Evolutionary conservation across 495 filamentous ascomycete genomes (phyloP).

Genomic region (Penicillium steckii): DNA sequence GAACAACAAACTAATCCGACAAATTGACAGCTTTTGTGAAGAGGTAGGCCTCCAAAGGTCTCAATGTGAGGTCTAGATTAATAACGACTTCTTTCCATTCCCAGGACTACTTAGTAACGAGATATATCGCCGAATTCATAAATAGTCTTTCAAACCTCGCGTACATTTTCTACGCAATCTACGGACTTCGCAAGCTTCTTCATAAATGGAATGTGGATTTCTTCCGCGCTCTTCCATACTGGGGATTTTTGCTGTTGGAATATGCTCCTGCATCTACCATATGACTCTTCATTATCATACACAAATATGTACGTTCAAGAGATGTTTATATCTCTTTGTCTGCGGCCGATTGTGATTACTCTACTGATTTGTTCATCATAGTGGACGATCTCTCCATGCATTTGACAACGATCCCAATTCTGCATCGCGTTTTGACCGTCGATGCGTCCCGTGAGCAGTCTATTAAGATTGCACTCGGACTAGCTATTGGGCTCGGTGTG

Average conservation of each 20-base stretch:
- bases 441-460: constrained; percentile 26
- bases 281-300: constrained; percentile 51
- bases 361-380: too few relatives aligned
- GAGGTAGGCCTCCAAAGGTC: too few relatives aligned
- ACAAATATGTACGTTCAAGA: constrained; percentile 38
- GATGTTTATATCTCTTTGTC: too few relatives aligned
- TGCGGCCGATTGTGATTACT: too few relatives aligned
- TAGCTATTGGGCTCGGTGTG: constrained; percentile 24
- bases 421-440: constrained; percentile 51
- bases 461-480: constrained; percentile 25
- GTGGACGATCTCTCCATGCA: constrained; percentile 58
- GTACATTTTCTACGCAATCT: constrained; percentile 42
- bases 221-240: constrained; percentile 41
- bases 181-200: constrained; percentile 32
- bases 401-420: constrained; percentile 46
- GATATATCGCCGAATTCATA: constrained; percentile 57
- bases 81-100: too few relatives aligned
- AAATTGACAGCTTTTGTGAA: too few relatives aligned
- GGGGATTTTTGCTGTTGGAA: constrained; percentile 55
- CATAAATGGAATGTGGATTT: constrained; percentile 13
- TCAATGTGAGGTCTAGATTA: too few relatives aligned
- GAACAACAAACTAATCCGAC: too few relatives aligned
- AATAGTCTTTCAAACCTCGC: constrained; percentile 53
- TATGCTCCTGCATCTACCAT: constrained; percentile 54
- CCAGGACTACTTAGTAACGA: constrained; percentile 53